Percentiles rank a stretch among this genome's conserved stretches.
These are phyloP conservation scores for Phytophthora ohioensis DNA, from an alignment of 352 stramenopile genomes.

Conservation along the genomic window DNA sequence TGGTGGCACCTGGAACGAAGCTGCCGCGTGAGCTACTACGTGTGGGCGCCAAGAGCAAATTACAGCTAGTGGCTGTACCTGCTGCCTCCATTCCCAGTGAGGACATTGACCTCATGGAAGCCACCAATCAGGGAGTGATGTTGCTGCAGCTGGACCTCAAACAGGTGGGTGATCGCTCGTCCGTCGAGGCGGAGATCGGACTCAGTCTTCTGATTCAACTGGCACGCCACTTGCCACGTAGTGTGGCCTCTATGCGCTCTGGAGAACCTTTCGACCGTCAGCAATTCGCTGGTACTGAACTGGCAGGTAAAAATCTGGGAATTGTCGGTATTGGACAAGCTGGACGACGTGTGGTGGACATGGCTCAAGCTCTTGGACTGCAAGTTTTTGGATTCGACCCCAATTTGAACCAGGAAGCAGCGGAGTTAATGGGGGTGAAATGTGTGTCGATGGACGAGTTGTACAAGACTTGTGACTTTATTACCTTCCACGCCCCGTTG, in stretches of 20 bases:
- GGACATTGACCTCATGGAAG: constrained; percentile 77
- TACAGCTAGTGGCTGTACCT: constrained; percentile 68
- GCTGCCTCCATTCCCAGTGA: constrained; percentile 66
- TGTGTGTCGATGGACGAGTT: constrained; percentile 66
- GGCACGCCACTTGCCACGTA: constrained; percentile 62
- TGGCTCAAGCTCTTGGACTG: constrained; percentile 75
- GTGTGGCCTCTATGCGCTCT: constrained; percentile 50
- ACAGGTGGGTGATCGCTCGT: constrained; percentile 75
- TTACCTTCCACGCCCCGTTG: constrained; percentile 96
- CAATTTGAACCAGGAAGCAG: constrained; percentile 75
- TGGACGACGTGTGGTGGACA: constrained; percentile 77
- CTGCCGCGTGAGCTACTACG: constrained; percentile 56
- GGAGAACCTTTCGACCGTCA: constrained; percentile 47
- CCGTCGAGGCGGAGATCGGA: constrained; percentile 77
- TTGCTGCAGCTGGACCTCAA: constrained; percentile 82
- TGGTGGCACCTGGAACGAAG: constrained; percentile 61
- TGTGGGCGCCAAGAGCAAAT: constrained; percentile 47
- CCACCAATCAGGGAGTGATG: constrained; percentile 78
- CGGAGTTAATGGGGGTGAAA: constrained; percentile 71
- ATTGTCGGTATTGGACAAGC: constrained; percentile 81
- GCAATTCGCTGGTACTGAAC: constrained; percentile 66
- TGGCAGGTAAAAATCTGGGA: constrained; percentile 67
- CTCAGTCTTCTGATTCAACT: constrained; percentile 75
- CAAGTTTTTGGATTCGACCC: constrained; percentile 79
- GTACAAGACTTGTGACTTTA: constrained; percentile 89